Conservation (phyloP, 2,329 filamentous ascomycete species). For the Iodosphaeria phyllophila region DNA sequence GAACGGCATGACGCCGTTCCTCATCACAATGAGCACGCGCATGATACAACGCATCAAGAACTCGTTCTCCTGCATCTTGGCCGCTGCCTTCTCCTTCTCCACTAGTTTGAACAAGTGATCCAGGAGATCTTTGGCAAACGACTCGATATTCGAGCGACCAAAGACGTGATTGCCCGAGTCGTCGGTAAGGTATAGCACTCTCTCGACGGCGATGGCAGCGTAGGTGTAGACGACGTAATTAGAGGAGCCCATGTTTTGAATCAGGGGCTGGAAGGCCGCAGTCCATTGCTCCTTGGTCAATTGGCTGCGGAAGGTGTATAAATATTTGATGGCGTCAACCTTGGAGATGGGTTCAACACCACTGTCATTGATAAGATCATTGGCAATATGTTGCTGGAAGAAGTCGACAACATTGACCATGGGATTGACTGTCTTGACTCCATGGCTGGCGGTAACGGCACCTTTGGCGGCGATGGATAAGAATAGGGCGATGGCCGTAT, state of each 20-base stretch:
- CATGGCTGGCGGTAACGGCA: slow-evolving; percentile 66
- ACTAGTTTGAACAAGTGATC: slow-evolving; percentile 84
- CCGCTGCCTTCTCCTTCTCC: slow-evolving; percentile 63
- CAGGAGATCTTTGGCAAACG: slow-evolving; percentile 69
- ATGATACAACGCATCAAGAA: slow-evolving; percentile 98
- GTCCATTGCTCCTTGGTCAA: slow-evolving; percentile 86
- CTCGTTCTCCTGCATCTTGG: slow-evolving; percentile 96
- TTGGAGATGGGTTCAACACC: slow-evolving; percentile 71
- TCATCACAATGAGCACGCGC: slow-evolving; percentile 88
- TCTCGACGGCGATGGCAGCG: slow-evolving; percentile 88
- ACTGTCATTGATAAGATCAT: slow-evolving; percentile 59
- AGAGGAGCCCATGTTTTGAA: slow-evolving; percentile 73
- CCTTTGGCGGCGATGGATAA: slow-evolving; percentile 88
- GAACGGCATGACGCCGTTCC: slow-evolving; percentile 57
- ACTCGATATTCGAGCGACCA: slow-evolving; percentile 56
- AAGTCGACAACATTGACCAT: slow-evolving; percentile 82
- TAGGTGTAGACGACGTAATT: slow-evolving; percentile 98
- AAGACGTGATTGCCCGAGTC: slow-evolving; percentile 63
- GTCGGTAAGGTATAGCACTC: slow-evolving; percentile 69
- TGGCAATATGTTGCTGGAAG: slow-evolving; percentile 80
- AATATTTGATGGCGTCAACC: slow-evolving; percentile 94
- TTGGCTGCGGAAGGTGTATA: slow-evolving; percentile 93
- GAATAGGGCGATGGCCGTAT: slow-evolving; percentile 95
- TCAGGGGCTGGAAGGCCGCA: slow-evolving; percentile 70
- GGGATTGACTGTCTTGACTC: slow-evolving; percentile 80